Base-by-base conservation (phyloP, 2,329 filamentous ascomycete species). In the Fonsecaea erecta region DNA sequence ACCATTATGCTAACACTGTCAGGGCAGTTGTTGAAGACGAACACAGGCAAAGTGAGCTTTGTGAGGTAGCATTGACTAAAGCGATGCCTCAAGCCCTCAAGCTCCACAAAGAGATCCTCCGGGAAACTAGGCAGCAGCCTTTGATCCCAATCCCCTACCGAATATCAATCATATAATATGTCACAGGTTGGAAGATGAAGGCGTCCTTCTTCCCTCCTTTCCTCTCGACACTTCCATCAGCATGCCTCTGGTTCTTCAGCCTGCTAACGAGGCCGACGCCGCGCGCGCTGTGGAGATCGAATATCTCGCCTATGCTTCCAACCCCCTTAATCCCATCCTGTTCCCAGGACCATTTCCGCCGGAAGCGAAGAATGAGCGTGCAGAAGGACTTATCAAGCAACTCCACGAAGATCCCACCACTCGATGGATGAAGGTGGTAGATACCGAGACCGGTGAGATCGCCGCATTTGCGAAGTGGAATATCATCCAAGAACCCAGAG, bases 391-490 rank as follows among this genome's bases (percentile, higher is more conserved):
- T 0, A 68, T 67, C 32, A 52, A 61, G 18, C 74, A 75, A 40
- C 46, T 71, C 57, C 72, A 75, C 24, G 68, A 71, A 34, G 74
- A 75, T 4, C 75, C 77, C 40, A 71, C 75, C 12, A 73, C 83
- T 63, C 81, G 83, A 71, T 83, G 81, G 4, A 74, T 79, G 65
- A 84, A 84, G 72, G 81, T 77, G 54, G 74, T 83, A 28, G 81
- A 84, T 68, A 77, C 75, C 6, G 74, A 75, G 2, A 80, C 76
- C 0, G 77, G 77, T 14, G 75, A 79, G 32, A 77, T 83, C 37
- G 74, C 82, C 24, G 82, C 81, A 55, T 83, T 84, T 78, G 80
- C 76, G 1, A 75, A 83, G 18, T 79, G 77, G 68, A 80, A 84
- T 63, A 74, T 80, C 5, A 81, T 80, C 43, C 32, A 59, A 18